These are phyloP conservation scores for Rhodotorula sp. DNA, from an alignment of 1,284 basidiomycete species.

Conservation along the genomic window DNA sequence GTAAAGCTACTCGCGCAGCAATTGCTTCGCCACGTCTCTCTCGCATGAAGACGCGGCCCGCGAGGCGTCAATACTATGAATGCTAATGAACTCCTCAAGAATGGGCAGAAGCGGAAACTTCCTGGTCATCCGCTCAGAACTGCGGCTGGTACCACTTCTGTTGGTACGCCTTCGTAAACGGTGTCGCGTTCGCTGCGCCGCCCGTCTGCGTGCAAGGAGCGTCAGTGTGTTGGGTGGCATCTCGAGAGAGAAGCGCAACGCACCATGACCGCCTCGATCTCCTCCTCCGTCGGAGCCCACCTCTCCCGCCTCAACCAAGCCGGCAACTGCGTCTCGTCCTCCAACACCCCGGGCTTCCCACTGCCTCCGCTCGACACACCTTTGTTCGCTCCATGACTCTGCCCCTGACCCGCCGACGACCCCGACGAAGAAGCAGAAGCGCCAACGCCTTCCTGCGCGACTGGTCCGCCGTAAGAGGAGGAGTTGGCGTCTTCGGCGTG, in stretches of 20 bases:
- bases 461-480: slow-evolving; percentile 16
- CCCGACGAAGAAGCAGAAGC: not conserved
- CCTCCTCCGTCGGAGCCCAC: slow-evolving; percentile 24
- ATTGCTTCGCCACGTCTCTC: no score
- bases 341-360: not conserved
- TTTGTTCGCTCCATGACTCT: no score
- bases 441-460: not conserved
- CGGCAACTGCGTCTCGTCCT: slow-evolving; percentile 34
- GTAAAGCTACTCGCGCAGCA: no score
- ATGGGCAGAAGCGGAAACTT: not conserved
- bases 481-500: slow-evolving; percentile 1
- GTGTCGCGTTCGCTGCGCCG: slow-evolving; percentile 8
- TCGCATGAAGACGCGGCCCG: no score
- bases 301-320: slow-evolving; percentile 17
- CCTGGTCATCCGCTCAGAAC: slow-evolving; percentile 8
- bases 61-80: no score
- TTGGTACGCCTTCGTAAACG: slow-evolving; percentile 24
- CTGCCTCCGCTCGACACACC: not conserved
- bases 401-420: not conserved
- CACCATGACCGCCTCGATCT: slow-evolving; percentile 37
- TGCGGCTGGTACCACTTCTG: slow-evolving; percentile 37
- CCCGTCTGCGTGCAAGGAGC: slow-evolving; percentile 5
- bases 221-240: not conserved
- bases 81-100: not conserved
- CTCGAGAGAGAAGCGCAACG: not conserved